These are phyloP conservation scores for Prinsepia uniflora DNA, from an alignment of 306 rosid species.

Conservation along the genomic window DNA sequence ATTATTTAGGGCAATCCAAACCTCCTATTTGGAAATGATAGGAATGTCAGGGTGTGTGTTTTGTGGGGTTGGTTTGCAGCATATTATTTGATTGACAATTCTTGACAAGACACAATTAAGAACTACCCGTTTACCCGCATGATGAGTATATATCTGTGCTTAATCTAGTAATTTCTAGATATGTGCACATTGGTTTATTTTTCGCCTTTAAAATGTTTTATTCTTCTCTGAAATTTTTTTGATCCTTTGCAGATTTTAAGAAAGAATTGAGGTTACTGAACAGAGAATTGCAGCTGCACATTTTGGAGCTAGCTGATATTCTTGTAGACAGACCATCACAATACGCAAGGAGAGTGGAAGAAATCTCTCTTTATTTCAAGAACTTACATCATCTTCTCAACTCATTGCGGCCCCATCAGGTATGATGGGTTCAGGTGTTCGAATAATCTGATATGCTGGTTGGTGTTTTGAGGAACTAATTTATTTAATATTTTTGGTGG, in stretches of 20 bases:
- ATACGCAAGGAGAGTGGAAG: slow-evolving; percentile 95
- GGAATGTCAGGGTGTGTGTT: not conserved
- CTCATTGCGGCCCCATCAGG: slow-evolving; percentile 92
- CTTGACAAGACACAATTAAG: not conserved
- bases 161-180: not conserved
- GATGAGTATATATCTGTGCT: not conserved
- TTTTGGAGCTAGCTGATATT: slow-evolving; percentile 94
- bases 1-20: not conserved
- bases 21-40: not conserved
- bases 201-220: not conserved
- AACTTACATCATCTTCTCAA: slow-evolving; percentile 91
- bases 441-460: not conserved
- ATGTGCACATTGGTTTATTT: not conserved
- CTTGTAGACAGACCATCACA: slow-evolving; percentile 92
- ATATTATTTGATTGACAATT: slow-evolving; percentile 5
- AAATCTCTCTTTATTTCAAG: slow-evolving; percentile 82
- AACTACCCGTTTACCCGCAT: not conserved
- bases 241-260: slow-evolving; percentile 57
- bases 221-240: slow-evolving; percentile 8
- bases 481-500: not conserved
- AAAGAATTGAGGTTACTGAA: slow-evolving; percentile 86
- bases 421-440: slow-evolving; percentile 1
- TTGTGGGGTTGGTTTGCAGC: not conserved
- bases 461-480: not conserved
- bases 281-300: slow-evolving; percentile 75